Conservation (phyloP, 176 grass and related monocot genomes). For the Carex scoparia region DNA sequence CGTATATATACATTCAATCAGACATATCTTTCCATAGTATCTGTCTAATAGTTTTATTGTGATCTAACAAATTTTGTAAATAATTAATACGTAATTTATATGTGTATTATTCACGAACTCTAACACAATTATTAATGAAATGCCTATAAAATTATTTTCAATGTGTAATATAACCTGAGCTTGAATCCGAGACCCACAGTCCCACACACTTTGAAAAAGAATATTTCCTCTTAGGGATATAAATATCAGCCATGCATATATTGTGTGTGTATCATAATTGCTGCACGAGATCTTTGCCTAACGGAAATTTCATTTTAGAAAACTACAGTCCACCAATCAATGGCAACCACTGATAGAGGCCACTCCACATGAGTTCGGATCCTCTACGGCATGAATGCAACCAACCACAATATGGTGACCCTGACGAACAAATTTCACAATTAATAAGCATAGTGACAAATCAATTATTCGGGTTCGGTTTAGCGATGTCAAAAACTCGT, state of each 20-base stretch:
- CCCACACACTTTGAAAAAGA: neutral
- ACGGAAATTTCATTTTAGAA: constrained; percentile 2
- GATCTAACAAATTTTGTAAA: neutral
- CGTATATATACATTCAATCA: too few relatives aligned
- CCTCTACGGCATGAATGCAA: neutral
- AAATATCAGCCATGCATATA: constrained; percentile 5
- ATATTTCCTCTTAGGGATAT: neutral
- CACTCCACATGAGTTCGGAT: neutral
- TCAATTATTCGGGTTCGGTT: too few relatives aligned
- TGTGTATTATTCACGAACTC: neutral
- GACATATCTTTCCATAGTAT: too few relatives aligned
- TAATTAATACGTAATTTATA: neutral
- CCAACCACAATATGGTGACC: neutral
- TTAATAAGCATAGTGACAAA: neutral
- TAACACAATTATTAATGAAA: neutral
- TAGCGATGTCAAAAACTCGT: too few relatives aligned
- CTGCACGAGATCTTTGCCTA: constrained; percentile 8
- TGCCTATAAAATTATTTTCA: neutral
- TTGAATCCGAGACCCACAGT: neutral
- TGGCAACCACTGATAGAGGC: neutral
- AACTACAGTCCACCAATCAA: constrained; percentile 1
- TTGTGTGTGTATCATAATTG: neutral
- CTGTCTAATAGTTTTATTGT: neutral
- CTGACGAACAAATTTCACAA: neutral
- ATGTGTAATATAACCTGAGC: neutral